Evolutionary conservation across 176 grass and related monocot genomes (phyloP), one percentile per base, ranked within the genome.

Genomic region (Coix lacrymajobi): DNA sequence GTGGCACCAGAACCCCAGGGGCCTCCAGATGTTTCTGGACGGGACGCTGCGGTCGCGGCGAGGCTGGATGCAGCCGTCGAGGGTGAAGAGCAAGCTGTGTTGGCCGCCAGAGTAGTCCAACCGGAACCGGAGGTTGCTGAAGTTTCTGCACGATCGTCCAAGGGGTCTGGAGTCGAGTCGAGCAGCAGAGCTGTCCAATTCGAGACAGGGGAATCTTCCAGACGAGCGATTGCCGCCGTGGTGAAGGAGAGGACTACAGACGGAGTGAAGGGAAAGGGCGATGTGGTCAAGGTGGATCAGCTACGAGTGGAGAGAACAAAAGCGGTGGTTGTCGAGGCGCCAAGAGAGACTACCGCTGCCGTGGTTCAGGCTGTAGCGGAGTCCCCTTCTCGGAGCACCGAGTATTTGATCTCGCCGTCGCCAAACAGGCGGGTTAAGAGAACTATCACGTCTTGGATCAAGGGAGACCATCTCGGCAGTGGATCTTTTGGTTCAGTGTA

Each of bases 401-500:
- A 90, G 73, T 22, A 66, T 67, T 48, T 85, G 31, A 52, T 95
- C 52, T 83, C 73, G 22, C 87, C 83, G 8, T 93, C 88, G 1
- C 88, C 91, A 2, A 67, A 89, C 3, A 85, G 77, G 68, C 87
- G 81, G 68, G 70, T 91, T 77, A 91, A 79, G 88, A 91, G 89
- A 39, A 89, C 69, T 22, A 97, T 97, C 85, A 89, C 44, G 8
- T 74, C 84, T 15, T 93, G 94, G 94, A 1, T 41, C 26, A 93
- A 87, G 85, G 94, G 94, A 9, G 45, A 22, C 0, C 76, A 83
- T 48, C 82, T 97, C 65, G 94, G 94, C 9, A 91, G 94, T 12
- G 94, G 94, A 66, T 91, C 94, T 12, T 97, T 93, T 57, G 94
- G 94, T 14, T 79, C 86, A 0, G 91, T 97, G 43, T 97, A 93